phyloP scores from a whole-genome alignment of 495 filamentous ascomycete genomes.

The Trypethelium eluteriae region DNA sequence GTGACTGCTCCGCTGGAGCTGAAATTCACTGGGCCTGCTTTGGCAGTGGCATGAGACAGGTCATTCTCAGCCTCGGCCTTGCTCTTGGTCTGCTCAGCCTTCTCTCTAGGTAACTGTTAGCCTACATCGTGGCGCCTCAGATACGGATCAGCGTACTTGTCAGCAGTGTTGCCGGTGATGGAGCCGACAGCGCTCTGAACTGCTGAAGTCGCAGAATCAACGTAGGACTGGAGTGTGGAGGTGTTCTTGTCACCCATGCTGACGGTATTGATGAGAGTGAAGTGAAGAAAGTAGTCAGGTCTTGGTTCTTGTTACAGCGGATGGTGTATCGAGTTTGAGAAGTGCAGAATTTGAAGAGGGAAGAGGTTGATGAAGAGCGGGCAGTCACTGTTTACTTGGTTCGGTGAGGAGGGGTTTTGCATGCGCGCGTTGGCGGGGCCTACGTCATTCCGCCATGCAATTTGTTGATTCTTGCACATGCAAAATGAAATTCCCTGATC shows the following conservation, averaged over 20 bases:
- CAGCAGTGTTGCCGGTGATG: constrained; percentile 63
- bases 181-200: constrained; percentile 64
- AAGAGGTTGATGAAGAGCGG: too few relatives aligned
- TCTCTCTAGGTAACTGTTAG: constrained; percentile 17
- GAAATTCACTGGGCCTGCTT: constrained; percentile 60
- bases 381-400: too few relatives aligned
- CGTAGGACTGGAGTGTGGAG: constrained; percentile 46
- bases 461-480: too few relatives aligned
- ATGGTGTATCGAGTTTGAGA: too few relatives aligned
- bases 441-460: too few relatives aligned
- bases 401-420: too few relatives aligned
- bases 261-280: background rate
- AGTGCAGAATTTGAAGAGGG: too few relatives aligned
- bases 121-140: background rate
- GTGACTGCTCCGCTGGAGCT: constrained; percentile 63
- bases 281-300: background rate
- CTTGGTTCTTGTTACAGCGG: background rate
- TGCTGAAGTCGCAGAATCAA: constrained; percentile 67
- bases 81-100: constrained; percentile 29
- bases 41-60: constrained; percentile 63
- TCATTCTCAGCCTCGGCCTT: constrained; percentile 58
- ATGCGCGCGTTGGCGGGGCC: too few relatives aligned
- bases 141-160: constrained; percentile 46
- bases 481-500: too few relatives aligned
- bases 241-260: constrained; percentile 28